Evolutionary conservation across 768 basidiomycete species (phyloP).

Genomic region (Leccinum subtestaceum): DNA sequence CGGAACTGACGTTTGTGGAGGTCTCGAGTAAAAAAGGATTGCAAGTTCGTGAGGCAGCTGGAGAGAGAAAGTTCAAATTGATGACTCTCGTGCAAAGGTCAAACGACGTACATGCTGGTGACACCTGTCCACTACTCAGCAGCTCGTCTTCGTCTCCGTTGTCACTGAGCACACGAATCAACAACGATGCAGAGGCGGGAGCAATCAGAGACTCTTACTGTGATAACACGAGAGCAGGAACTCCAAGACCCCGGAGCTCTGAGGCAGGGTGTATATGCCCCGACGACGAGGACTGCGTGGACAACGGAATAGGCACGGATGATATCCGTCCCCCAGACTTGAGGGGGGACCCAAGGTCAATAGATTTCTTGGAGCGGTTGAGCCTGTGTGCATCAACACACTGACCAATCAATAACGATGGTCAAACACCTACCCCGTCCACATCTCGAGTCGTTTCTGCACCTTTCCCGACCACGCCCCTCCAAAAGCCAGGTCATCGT

Average conservation of each 20-base stretch:
- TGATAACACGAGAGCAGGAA: slow-evolving; percentile 42
- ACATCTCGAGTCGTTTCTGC: slow-evolving; percentile 47
- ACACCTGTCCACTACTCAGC: slow-evolving; percentile 77
- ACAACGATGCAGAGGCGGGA: not conserved
- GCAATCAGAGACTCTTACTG: slow-evolving; percentile 27
- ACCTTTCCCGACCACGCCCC: slow-evolving; percentile 42
- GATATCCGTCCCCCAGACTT: slow-evolving; percentile 26
- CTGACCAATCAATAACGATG: not conserved
- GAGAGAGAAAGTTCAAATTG: slow-evolving; percentile 7
- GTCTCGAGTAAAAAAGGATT: slow-evolving; percentile 25
- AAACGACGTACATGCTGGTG: slow-evolving; percentile 56
- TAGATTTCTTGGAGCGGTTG: slow-evolving; percentile 34
- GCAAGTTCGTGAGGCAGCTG: slow-evolving; percentile 25
- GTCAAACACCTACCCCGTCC: slow-evolving; percentile 41
- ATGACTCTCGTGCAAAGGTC: slow-evolving; percentile 4
- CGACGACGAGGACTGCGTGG: slow-evolving; percentile 36
- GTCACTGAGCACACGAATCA: slow-evolving; percentile 12
- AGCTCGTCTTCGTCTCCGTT: slow-evolving; percentile 58
- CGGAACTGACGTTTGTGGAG: slow-evolving; percentile 31
- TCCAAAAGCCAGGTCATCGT: slow-evolving; percentile 33
- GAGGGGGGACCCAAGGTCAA: slow-evolving; percentile 25
- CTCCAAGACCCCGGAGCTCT: slow-evolving; percentile 25
- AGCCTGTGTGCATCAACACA: slow-evolving; percentile 24
- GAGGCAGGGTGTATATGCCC: slow-evolving; percentile 27
- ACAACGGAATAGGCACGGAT: slow-evolving; percentile 30